A percentile compares a stretch with the other conserved stretches of the same genome.
These are phyloP conservation scores for Eucommia ulmoides DNA, from an alignment of 257 asterid species.

Conservation along the genomic window DNA sequence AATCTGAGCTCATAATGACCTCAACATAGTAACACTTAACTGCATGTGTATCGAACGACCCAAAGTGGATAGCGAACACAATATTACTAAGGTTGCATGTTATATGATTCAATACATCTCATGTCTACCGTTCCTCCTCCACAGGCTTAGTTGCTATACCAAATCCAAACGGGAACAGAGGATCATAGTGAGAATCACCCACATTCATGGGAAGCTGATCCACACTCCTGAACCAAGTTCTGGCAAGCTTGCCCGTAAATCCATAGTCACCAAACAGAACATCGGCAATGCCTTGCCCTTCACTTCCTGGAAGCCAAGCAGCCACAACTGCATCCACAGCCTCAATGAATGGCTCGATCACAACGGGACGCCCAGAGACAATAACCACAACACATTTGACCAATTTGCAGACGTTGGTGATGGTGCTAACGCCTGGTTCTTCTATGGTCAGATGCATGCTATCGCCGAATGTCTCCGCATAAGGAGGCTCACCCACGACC, in stretches of 20 bases:
- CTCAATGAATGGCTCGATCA: constrained; percentile 40
- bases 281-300: constrained; percentile 73
- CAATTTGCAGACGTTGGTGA: constrained; percentile 41
- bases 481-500: constrained; percentile 66
- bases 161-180: constrained; percentile 57
- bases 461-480: constrained; percentile 61
- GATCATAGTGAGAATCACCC: constrained; percentile 67
- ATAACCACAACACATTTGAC: constrained; percentile 54
- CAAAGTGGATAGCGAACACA: too few species aligned
- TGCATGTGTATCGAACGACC: too few species aligned
- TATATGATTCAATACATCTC: too few species aligned
- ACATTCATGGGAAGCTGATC: constrained; percentile 79
- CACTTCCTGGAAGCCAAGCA: constrained; percentile 87
- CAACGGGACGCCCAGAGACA: constrained; percentile 77
- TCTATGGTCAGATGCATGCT: constrained; percentile 41
- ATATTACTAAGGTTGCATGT: too few species aligned
- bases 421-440: constrained; percentile 50
- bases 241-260: constrained; percentile 71
- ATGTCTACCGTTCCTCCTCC: too few species aligned
- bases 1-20: too few species aligned
- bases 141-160: constrained; percentile 41
- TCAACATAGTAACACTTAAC: too few species aligned
- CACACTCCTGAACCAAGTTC: constrained; percentile 68
- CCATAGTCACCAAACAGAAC: constrained; percentile 56
- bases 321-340: constrained; percentile 64